Evolutionary conservation across 225 moss, liverwort and hornwort species (phyloP).

Genomic region (Straminergon stramineum): DNA sequence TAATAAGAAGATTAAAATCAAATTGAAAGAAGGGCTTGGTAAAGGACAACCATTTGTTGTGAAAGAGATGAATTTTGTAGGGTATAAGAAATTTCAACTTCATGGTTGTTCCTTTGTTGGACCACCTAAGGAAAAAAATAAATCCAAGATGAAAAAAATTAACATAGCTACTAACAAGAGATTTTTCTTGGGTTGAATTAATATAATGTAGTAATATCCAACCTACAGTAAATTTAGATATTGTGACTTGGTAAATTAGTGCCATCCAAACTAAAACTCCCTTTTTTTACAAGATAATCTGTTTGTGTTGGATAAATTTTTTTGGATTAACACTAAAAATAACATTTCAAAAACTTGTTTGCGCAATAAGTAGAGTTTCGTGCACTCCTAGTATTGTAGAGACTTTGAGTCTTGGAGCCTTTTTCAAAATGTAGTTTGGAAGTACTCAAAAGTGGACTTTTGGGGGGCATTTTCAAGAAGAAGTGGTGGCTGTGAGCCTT

Average conservation of each 20-base stretch:
- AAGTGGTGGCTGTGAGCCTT: too few species aligned
- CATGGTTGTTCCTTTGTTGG: too few species aligned
- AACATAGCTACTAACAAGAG: not conserved
- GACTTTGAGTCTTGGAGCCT: too few species aligned
- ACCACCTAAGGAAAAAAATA: not conserved
- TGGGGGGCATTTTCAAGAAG: too few species aligned
- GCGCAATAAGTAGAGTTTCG: too few species aligned
- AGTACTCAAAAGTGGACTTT: too few species aligned
- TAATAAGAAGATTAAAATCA: not conserved
- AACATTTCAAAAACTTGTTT: too few species aligned
- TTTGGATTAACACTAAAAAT: too few species aligned
- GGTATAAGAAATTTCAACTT: not conserved
- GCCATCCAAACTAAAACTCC: not conserved
- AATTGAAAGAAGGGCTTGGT: not conserved
- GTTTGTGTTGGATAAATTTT: too few species aligned
- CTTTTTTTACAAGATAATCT: too few species aligned
- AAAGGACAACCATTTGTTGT: not conserved
- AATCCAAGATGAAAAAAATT: accelerated
- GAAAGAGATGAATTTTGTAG: not conserved
- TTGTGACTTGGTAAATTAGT: not conserved
- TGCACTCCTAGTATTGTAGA: too few species aligned
- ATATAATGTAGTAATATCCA: not conserved
- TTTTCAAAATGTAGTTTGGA: too few species aligned
- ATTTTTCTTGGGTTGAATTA: not conserved
- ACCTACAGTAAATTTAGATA: not conserved